phyloP scores from a whole-genome alignment of 805 yeast species.

The Hanseniaspora hatyaiensis region DNA sequence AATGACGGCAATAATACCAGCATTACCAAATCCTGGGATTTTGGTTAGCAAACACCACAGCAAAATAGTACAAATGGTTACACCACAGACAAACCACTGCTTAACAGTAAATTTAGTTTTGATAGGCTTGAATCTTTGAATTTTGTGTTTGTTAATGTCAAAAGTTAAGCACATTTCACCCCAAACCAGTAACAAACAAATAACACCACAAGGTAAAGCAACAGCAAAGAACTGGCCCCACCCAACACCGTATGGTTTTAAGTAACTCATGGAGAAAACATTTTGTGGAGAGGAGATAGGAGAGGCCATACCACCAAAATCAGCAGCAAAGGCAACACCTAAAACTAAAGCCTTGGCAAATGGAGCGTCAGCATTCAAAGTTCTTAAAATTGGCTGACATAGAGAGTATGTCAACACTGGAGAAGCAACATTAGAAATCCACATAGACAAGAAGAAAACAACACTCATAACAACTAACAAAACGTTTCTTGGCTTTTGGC shows the following conservation, averaged over 20 bases:
- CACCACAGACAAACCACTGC: constrained; percentile 65
- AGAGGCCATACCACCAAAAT: constrained; percentile 91
- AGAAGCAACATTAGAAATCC: constrained; percentile 94
- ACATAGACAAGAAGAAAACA: constrained; percentile 76
- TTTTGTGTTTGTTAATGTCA: constrained; percentile 37
- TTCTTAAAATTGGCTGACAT: constrained; percentile 71
- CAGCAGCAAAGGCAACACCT: constrained; percentile 85
- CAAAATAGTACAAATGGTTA: constrained; percentile 59
- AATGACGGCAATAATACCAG: constrained; percentile 81
- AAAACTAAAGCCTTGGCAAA: constrained; percentile 74
- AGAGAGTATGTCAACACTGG: constrained; percentile 85
- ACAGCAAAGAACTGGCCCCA: constrained; percentile 93
- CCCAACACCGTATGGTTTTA: constrained; percentile 51
- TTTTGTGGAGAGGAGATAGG: constrained; percentile 96
- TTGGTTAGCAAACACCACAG: constrained; percentile 83
- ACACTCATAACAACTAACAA: constrained; percentile 72
- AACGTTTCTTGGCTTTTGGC: constrained; percentile 69
- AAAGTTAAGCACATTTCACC: constrained; percentile 47
- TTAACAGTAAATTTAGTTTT: constrained; percentile 53
- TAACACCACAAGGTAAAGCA: constrained; percentile 65
- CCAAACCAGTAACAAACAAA: constrained; percentile 60
- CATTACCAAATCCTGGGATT: constrained; percentile 71
- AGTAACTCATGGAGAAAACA: constrained; percentile 72
- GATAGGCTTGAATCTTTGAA: constrained; percentile 39
- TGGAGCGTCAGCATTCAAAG: constrained; percentile 63